Percentiles rank a stretch among this genome's conserved stretches.
Evolutionary conservation across 2,329 filamentous ascomycete genomes (phyloP).

Genomic region (Colletotrichum shisoi): DNA sequence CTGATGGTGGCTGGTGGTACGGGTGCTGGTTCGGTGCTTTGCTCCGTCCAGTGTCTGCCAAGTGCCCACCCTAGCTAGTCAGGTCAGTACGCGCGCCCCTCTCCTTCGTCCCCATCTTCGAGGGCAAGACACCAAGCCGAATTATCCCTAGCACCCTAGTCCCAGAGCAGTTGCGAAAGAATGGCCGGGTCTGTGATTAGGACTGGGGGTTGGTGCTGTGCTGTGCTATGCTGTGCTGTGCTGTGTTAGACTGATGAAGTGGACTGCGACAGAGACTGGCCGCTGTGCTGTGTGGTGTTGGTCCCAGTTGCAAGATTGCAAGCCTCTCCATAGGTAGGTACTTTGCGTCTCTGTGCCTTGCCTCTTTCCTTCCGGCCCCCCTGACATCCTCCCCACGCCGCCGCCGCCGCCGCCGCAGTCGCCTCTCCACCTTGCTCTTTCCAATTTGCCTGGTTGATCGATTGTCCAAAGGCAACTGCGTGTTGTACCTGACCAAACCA

Average conservation of each 20-base stretch:
- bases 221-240: not conserved
- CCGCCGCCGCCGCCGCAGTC: not conserved
- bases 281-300: not conserved
- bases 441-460: not conserved
- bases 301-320: not conserved
- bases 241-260: not conserved
- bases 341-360: not conserved
- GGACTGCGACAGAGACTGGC: conserved; percentile 13
- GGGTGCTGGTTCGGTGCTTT: not conserved
- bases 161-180: conserved; percentile 1
- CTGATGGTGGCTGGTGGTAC: not conserved
- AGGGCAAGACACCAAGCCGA: not conserved
- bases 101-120: conserved; percentile 8
- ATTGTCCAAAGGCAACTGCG: not conserved
- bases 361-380: not conserved
- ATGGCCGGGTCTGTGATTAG: conserved; percentile 1
- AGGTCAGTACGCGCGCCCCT: conserved; percentile 1
- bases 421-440: not conserved
- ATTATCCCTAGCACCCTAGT: conserved; percentile 1
- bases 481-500: not conserved
- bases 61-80: not conserved
- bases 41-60: not conserved
- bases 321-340: not conserved
- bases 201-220: not conserved
- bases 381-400: not conserved